These are phyloP conservation scores for Pyrrhoderma lamaoense DNA, from an alignment of 1,284 basidiomycete species.

Conservation along the genomic window DNA sequence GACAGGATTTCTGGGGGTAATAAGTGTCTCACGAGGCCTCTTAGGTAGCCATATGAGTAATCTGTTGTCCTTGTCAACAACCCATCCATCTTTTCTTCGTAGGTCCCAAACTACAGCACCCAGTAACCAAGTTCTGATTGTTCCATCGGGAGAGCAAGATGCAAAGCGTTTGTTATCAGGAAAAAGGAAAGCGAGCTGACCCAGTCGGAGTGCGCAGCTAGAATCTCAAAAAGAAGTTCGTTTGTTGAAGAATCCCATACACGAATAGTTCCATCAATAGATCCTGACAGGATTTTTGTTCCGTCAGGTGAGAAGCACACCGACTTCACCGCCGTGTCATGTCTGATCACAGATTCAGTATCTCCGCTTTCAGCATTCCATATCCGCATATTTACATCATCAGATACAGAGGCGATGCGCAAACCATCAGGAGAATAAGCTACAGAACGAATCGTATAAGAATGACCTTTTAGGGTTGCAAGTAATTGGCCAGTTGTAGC, in stretches of 20 bases:
- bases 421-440: background rate
- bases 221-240: too few species aligned
- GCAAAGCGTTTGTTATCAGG: background rate
- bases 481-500: conserved; percentile 61
- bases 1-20: too few species aligned
- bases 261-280: background rate
- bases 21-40: background rate
- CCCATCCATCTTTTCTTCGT: conserved; percentile 2
- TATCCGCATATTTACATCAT: background rate
- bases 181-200: background rate
- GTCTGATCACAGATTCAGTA: too few species aligned
- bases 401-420: background rate
- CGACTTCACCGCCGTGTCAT: background rate
- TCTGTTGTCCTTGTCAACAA: background rate
- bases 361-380: conserved; percentile 2
- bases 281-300: background rate
- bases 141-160: background rate
- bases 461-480: too few species aligned
- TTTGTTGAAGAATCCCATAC: background rate
- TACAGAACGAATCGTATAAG: background rate
- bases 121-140: background rate
- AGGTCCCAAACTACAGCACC: background rate
- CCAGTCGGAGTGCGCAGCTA: too few species aligned
- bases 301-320: conserved; percentile 7
- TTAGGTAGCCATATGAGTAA: background rate